Base-by-base conservation (phyloP, 2,329 filamentous ascomycete species). In the Chaetomium sp. region DNA sequence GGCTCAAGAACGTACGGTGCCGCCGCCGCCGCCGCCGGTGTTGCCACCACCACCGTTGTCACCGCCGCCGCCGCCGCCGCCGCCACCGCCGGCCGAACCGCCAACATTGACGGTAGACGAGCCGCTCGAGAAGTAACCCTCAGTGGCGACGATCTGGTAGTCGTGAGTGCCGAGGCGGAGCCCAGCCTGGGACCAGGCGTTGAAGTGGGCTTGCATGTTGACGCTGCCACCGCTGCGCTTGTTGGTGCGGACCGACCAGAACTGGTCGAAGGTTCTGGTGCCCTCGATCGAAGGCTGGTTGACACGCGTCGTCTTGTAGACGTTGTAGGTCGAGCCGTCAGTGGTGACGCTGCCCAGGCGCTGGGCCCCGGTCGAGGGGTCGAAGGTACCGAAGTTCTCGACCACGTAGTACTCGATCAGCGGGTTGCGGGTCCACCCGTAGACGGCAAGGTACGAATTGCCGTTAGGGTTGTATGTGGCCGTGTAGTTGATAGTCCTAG, bases 141-240 rank as follows among this genome's bases (percentile, higher is more conserved):
- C 82, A 4, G 80, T 83, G 7, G 82, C 82, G 4, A 83, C 74
- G 65, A 85, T 84, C 78, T 81, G 79, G 75, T 85, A 85, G 73
- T 85, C 76, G 71, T 81, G 79, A 57, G 72, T 75, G 4, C 83
- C 83, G 12, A 85, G 71, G 49, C 74, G 75, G 72, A 83, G 72
- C 13, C 82, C 83, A 25, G 72, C 65, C 65, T 74, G 72, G 4
- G 72, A 69, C 83, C 84, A 86, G n/a, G 82, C 82, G 70, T 81
- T 76, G 69, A 86, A 85, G 74, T 85, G 83, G 69, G 79, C 81
- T 59, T 72, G 74, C 49, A 78, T 79, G 31, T 78, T 83, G 65
- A 87, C 80, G n/a, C 78, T 80, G 5, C 84, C 83, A 33, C 79
- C 76, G 25, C 76, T 75, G 49, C 82, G 77, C 78, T 84, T 82